phyloP scores from a whole-genome alignment of 257 asterid species.

The Cruciata laevipes region DNA sequence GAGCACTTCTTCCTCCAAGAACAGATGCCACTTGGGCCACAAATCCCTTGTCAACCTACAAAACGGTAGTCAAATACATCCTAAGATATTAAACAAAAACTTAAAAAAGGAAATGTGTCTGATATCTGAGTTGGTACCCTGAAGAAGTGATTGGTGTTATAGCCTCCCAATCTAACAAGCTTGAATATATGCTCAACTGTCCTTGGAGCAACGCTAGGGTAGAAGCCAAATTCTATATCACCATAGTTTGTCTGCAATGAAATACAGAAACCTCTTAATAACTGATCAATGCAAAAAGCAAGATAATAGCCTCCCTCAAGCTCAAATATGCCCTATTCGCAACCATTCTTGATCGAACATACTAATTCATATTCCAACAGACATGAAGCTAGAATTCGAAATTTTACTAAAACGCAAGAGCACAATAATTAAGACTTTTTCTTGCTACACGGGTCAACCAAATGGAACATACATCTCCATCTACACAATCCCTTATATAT shows the following conservation, averaged over 20 bases:
- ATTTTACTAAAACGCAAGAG: not conserved
- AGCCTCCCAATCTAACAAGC: slow-evolving; percentile 86
- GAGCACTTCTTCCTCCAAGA: slow-evolving; percentile 80
- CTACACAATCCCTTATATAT: not conserved
- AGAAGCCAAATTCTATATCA: slow-evolving; percentile 38
- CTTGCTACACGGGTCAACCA: too few relatives aligned
- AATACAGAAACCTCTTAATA: slow-evolving; percentile 6
- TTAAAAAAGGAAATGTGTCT: not conserved
- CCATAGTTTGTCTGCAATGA: slow-evolving; percentile 35
- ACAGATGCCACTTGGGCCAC: slow-evolving; percentile 99
- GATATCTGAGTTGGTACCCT: slow-evolving; percentile 44
- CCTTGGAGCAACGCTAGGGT: slow-evolving; percentile 45
- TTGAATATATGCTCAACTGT: slow-evolving; percentile 90
- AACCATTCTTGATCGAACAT: not conserved
- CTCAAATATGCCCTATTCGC: not conserved
- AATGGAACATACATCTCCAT: not conserved
- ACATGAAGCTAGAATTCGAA: slow-evolving; percentile 2
- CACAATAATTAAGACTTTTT: too few relatives aligned
- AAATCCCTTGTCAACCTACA: slow-evolving; percentile 92
- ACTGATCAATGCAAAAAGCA: not conserved
- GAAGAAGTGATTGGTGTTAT: slow-evolving; percentile 88
- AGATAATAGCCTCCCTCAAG: not conserved
- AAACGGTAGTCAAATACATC: slow-evolving; percentile 12
- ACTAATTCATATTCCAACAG: not conserved
- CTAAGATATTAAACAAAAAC: slow-evolving; percentile 2